Base-by-base conservation (phyloP, 2,329 filamentous ascomycete genomes). In the Cladosporium sp. region DNA sequence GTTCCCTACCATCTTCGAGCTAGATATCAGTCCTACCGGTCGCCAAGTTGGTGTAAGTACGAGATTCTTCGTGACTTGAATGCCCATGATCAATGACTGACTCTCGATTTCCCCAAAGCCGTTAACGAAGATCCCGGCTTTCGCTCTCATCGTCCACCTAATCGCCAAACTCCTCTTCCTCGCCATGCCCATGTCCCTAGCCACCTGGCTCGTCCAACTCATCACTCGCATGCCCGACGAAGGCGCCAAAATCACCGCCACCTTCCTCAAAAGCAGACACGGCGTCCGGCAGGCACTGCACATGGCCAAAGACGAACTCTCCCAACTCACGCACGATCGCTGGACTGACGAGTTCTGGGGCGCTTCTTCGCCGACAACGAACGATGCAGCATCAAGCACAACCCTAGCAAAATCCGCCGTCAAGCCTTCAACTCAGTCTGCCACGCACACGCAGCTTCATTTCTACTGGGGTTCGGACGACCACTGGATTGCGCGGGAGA, bases 261-360 rank as follows among this genome's bases (percentile, higher is more conserved):
- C 66, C 0, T 80, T 83, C 50, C 53, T 83, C 32, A 70, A 70
- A 49, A 78, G 73, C 52, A 62, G 58, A 9, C 53, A 64, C 3
- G 79, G 79, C 7, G 73, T 83, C 1, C 66, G 68, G 36, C 78
- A 83, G 64, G 75, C 79, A n/a, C 65, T 83, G 66, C 70, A 79
- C 61, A 78, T 84, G 72, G 80, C 77, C 1, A 70, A 71, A 13
- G 74, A 80, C 57, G 82, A 85, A 62, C 79, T 84, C 73, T 61
- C 61, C 4, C 70, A 73, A 17, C 83, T 84, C 51, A 76, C 73
- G 4, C 61, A 70, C 1, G 80, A 84, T 58, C 73, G 73, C 58
- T 84, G 80, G 79, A 73, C 73, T 17, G 73, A 76, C 50, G 78
- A 82, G 52, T 68, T 84, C 36, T 85, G 82, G 82, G 80, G 80